A percentile compares a stretch with the other conserved stretches of the same genome.
Evolutionary conservation across 805 yeast species (phyloP).

Genomic region (Limtongia smithiae): DNA sequence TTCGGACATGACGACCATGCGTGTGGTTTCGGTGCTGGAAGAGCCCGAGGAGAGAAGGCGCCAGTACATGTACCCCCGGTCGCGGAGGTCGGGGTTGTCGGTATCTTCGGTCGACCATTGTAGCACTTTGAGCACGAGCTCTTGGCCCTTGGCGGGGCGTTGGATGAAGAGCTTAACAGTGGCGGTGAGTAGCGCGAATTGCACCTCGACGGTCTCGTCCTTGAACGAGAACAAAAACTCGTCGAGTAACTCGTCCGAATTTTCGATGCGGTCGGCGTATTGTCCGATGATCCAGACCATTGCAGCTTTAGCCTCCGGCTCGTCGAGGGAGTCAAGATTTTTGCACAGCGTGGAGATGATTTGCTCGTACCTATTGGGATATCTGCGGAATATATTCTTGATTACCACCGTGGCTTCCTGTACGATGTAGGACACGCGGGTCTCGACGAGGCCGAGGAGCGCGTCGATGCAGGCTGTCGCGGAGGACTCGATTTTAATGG

Average conservation of each 20-base stretch:
- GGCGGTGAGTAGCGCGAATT: conserved; percentile 69
- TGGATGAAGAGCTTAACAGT: conserved; percentile 63
- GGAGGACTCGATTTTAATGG: conserved; percentile 65
- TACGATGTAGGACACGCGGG: conserved; percentile 66
- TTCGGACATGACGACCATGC: conserved; percentile 55
- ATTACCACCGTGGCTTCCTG: conserved; percentile 78
- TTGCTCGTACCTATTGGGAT: conserved; percentile 56
- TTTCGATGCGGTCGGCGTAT: conserved; percentile 49
- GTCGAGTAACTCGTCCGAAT: conserved; percentile 43
- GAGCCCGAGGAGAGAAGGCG: conserved; percentile 58
- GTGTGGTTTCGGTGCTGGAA: conserved; percentile 42
- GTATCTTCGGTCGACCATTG: conserved; percentile 68
- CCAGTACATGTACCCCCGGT: conserved; percentile 84
- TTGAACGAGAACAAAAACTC: conserved; percentile 47
- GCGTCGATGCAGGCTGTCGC: conserved; percentile 63
- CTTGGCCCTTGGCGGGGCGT: conserved; percentile 53
- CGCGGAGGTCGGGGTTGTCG: conserved; percentile 81
- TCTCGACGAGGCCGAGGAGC: conserved; percentile 55
- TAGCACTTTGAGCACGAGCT: conserved; percentile 54
- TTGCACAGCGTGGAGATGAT: conserved; percentile 44
- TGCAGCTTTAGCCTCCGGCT: conserved; percentile 74
- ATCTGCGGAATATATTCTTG: conserved; percentile 71
- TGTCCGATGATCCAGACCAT: conserved; percentile 84
- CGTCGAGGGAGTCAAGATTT: conserved; percentile 54
- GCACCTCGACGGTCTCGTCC: conserved; percentile 71